phyloP scores from a whole-genome alignment of 1,284 basidiomycete species.

The Apiotrichum laibachii region DNA sequence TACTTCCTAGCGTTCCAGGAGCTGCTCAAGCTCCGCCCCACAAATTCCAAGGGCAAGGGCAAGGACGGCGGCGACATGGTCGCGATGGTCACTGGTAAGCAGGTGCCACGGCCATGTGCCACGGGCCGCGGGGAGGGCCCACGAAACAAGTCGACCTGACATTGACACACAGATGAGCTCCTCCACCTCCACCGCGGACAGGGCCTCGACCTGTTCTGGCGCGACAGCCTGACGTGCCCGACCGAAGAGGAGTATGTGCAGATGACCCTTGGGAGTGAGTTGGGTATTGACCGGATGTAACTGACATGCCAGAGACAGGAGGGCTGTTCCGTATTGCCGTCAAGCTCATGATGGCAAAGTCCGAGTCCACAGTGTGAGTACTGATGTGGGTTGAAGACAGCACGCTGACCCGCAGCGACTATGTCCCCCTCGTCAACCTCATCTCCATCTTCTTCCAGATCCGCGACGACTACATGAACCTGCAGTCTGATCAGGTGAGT shows the following conservation, averaged over 20 bases:
- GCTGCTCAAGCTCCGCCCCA: constrained; percentile 61
- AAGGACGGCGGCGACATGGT: constrained; percentile 56
- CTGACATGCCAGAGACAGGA: constrained; percentile 73
- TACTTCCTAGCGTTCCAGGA: constrained; percentile 87
- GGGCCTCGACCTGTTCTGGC: constrained; percentile 91
- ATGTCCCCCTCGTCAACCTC: constrained; percentile 86
- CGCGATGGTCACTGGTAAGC: constrained; percentile 63
- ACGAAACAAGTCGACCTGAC: not conserved
- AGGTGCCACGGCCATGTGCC: not conserved
- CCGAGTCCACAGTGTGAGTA: constrained; percentile 61
- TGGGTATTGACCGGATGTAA: not conserved
- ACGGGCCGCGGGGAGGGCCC: too few species aligned
- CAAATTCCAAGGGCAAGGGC: constrained; percentile 20
- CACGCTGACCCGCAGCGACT: constrained; percentile 61
- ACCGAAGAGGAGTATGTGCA: constrained; percentile 90
- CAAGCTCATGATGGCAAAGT: constrained; percentile 88
- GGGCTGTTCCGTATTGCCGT: constrained; percentile 88
- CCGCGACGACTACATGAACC: constrained; percentile 94
- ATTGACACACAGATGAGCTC: constrained; percentile 64
- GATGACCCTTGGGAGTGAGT: constrained; percentile 95
- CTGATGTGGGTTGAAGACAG: fast-evolving
- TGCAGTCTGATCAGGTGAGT: constrained; percentile 75
- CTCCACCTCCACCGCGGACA: constrained; percentile 91
- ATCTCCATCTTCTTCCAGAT: constrained; percentile 96
- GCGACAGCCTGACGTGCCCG: constrained; percentile 87